Percentiles rank a stretch among this genome's conserved stretches.
These are phyloP conservation scores for Cercospora sp. DNA, from an alignment of 2,329 filamentous ascomycete species.

Conservation along the genomic window DNA sequence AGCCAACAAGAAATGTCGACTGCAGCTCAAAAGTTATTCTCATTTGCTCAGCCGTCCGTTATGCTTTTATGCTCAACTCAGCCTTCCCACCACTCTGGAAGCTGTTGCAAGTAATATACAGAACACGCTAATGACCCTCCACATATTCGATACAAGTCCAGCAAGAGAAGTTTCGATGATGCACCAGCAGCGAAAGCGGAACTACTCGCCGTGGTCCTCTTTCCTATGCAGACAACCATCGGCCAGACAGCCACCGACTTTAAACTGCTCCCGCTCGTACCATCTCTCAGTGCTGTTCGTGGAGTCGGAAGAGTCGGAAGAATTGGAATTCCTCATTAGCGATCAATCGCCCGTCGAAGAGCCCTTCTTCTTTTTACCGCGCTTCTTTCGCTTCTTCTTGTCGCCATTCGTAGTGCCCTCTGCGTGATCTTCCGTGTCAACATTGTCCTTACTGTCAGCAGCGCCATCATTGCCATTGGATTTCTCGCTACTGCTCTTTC, in stretches of 20 bases:
- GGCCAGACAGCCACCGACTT: constrained; percentile 9
- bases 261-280: constrained; percentile 16
- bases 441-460: background rate
- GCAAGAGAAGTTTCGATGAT: background rate
- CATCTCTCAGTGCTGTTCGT: constrained; percentile 8
- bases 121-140: background rate
- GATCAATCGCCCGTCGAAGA: constrained; percentile 14
- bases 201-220: background rate
- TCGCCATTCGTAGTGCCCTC: constrained; percentile 13
- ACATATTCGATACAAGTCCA: background rate
- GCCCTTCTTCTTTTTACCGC: constrained; percentile 29
- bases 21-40: background rate
- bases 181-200: background rate
- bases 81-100: background rate
- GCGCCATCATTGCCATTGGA: constrained; percentile 15
- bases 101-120: constrained; percentile 7
- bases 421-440: constrained; percentile 16
- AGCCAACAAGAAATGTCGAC: background rate
- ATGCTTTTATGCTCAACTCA: constrained; percentile 3
- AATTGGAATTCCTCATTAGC: background rate
- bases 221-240: constrained; percentile 11
- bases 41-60: background rate
- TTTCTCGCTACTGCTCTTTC: constrained; percentile 2
- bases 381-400: constrained; percentile 31
- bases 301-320: background rate